phyloP scores from a whole-genome alignment of 352 stramenopile species.

The Globisporangium splendens region DNA sequence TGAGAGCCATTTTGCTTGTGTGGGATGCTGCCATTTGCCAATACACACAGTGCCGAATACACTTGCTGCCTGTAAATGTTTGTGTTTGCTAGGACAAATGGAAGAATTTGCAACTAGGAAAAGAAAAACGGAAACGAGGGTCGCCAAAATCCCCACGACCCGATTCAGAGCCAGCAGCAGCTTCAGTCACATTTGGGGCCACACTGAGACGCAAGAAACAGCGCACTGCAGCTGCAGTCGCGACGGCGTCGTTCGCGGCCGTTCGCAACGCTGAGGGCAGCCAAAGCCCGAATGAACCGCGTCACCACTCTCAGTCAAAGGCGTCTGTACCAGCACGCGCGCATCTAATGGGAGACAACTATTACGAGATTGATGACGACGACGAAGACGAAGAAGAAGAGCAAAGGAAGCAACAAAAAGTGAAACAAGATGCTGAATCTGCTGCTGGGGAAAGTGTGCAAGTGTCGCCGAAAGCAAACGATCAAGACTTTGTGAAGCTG shows the following conservation, averaged over 20 bases:
- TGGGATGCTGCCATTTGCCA: background rate
- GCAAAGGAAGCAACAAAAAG: background rate
- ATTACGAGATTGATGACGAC: constrained; percentile 1
- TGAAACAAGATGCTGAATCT: background rate
- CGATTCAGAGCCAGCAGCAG: background rate
- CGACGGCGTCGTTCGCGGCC: constrained; percentile 6
- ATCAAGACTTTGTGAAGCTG: constrained; percentile 14
- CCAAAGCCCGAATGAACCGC: background rate
- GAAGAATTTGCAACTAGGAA: constrained; percentile 27
- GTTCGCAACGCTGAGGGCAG: constrained; percentile 7
- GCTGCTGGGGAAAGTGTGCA: background rate
- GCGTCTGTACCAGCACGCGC: background rate
- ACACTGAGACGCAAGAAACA: background rate
- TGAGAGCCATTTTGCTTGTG: constrained; percentile 6
- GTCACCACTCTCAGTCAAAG: background rate
- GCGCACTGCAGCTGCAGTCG: constrained; percentile 1
- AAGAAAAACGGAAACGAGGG: background rate
- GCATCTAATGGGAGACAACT: background rate
- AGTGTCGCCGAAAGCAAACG: background rate
- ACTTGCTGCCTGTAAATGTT: background rate
- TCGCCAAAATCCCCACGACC: background rate
- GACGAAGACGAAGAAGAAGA: constrained; percentile 1
- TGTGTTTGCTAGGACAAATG: constrained; percentile 35
- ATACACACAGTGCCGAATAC: background rate
- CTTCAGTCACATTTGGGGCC: background rate